These are phyloP conservation scores for Daedaleopsis sinensis DNA, from an alignment of 768 basidiomycete species.

Conservation along the genomic window DNA sequence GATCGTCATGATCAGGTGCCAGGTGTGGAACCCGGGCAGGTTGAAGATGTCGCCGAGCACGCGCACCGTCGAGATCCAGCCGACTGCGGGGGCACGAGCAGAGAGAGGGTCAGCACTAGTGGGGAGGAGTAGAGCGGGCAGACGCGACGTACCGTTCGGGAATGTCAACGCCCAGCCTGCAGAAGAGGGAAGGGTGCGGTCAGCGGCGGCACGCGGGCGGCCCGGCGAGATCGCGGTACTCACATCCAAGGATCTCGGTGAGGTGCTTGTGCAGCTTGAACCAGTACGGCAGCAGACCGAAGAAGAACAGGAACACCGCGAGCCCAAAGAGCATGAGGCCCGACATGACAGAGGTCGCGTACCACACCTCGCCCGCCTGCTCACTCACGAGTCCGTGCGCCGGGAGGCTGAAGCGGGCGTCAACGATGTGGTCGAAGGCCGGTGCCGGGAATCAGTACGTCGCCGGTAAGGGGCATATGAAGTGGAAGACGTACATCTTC, in stretches of 20 bases:
- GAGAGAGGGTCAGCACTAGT: background rate
- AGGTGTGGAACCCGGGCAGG: conserved; percentile 39
- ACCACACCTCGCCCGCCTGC: conserved; percentile 49
- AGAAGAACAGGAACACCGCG: conserved; percentile 49
- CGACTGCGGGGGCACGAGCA: conserved; percentile 27
- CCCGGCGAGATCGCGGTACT: conserved; percentile 19
- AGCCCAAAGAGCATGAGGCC: conserved; percentile 48
- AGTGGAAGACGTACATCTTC: conserved; percentile 36
- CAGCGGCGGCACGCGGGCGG: background rate
- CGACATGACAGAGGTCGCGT: conserved; percentile 41
- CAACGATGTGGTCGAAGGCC: conserved; percentile 6
- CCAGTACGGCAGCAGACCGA: conserved; percentile 49
- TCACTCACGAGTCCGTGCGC: conserved; percentile 39
- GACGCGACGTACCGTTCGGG: conserved; percentile 39
- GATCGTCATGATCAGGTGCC: conserved; percentile 44
- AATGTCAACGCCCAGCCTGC: conserved; percentile 50
- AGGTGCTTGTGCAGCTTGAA: conserved; percentile 51
- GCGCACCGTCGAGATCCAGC: conserved; percentile 48
- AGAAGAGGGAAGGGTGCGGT: background rate
- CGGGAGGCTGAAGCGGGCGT: conserved; percentile 32
- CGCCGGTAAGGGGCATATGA: background rate
- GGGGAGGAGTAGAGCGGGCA: background rate
- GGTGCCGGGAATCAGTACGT: background rate
- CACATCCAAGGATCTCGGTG: conserved; percentile 49
- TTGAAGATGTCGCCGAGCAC: conserved; percentile 46